Conservation (phyloP, 2,329 filamentous ascomycete genomes). For the Paecilomyces sp. region DNA sequence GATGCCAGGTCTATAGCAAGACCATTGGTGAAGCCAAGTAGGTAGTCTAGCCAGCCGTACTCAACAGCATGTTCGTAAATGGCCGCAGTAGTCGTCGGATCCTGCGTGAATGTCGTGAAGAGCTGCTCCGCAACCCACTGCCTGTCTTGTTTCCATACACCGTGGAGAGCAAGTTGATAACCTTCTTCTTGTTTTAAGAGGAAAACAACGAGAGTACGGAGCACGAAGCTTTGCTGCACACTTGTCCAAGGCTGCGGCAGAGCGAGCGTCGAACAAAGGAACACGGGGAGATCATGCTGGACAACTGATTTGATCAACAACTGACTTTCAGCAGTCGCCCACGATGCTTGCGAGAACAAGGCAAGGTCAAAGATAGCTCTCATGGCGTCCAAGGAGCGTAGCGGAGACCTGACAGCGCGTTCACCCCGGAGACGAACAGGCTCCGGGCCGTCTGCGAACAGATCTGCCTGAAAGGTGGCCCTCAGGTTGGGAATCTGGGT, state of each 20-base stretch:
- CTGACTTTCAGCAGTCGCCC: conserved; percentile 48
- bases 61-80: conserved; percentile 75
- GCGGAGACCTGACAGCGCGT: conserved; percentile 70
- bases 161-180: conserved; percentile 83
- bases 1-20: conserved; percentile 85
- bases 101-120: conserved; percentile 65
- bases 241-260: conserved; percentile 43
- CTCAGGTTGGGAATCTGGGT: conserved; percentile 76
- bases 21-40: conserved; percentile 71
- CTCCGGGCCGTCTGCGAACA: conserved; percentile 56
- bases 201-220: conserved; percentile 66
- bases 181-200: conserved; percentile 69
- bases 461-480: conserved; percentile 63
- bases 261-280: conserved; percentile 43
- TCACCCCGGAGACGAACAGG: conserved; percentile 54
- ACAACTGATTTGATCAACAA: conserved; percentile 55
- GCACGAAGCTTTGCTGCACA: conserved; percentile 42
- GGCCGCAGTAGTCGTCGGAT: conserved; percentile 59
- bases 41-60: conserved; percentile 75
- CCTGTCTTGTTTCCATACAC: conserved; percentile 84
- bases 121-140: conserved; percentile 78
- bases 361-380: conserved; percentile 58
- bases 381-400: conserved; percentile 81
- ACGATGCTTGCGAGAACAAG: conserved; percentile 51
- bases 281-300: conserved; percentile 45